phyloP scores from a whole-genome alignment of 345 rosid species.

The Theobroma cacao region DNA sequence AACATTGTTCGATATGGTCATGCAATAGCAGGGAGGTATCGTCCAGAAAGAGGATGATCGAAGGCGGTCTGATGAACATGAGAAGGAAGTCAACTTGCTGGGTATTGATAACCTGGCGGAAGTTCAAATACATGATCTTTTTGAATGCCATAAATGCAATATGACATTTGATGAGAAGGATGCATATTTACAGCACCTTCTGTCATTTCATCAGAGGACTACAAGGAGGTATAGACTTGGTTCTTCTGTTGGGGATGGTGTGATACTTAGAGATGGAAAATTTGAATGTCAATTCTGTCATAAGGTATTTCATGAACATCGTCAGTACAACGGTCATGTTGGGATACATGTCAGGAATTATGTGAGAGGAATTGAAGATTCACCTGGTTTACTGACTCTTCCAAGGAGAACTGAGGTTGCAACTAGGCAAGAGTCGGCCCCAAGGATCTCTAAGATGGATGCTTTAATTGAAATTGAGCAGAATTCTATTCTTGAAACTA shows the following conservation, averaged over 20 bases:
- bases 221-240: slow-evolving; percentile 65
- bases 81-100: slow-evolving; percentile 31
- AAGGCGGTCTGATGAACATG: slow-evolving; percentile 23
- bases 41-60: slow-evolving; percentile 31
- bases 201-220: slow-evolving; percentile 63
- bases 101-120: slow-evolving; percentile 54
- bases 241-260: slow-evolving; percentile 77
- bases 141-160: slow-evolving; percentile 70
- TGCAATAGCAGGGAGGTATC: slow-evolving; percentile 36
- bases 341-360: slow-evolving; percentile 73
- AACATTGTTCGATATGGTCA: slow-evolving; percentile 3
- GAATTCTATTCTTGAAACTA: slow-evolving; percentile 56
- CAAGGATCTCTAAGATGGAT: slow-evolving; percentile 72
- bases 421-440: slow-evolving; percentile 34
- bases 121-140: slow-evolving; percentile 55
- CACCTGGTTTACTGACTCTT: slow-evolving; percentile 37
- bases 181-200: slow-evolving; percentile 63
- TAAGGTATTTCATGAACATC: slow-evolving; percentile 70
- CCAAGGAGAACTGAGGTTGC: slow-evolving; percentile 33
- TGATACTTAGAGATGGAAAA: slow-evolving; percentile 69
- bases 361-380: slow-evolving; percentile 58
- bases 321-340: slow-evolving; percentile 65
- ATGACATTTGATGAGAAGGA: slow-evolving; percentile 63
- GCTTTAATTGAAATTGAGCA: slow-evolving; percentile 85
- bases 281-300: slow-evolving; percentile 84